Percentiles rank a stretch among this genome's conserved stretches.
Evolutionary conservation across 305 asterid species (phyloP).

Genomic region (Nicotiana rustica): DNA sequence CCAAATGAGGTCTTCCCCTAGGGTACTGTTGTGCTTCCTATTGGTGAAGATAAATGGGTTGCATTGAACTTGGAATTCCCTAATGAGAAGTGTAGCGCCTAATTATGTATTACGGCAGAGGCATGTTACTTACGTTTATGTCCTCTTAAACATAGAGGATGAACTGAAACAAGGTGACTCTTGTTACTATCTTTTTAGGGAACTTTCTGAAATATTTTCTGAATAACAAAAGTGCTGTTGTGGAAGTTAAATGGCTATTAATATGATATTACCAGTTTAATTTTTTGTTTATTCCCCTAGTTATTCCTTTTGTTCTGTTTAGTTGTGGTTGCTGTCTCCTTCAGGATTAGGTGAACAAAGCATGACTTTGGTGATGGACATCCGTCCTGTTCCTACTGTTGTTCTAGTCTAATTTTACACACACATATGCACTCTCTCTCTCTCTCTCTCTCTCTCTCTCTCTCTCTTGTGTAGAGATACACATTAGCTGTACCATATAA

Average conservation of each 20-base stretch:
- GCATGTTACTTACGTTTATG: conserved; percentile 19
- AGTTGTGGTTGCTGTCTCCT: too few relatives aligned
- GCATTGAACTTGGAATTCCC: conserved; percentile 52
- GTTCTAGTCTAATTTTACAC: too few relatives aligned
- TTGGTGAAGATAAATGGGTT: conserved; percentile 54
- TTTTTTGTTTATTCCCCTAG: neutral
- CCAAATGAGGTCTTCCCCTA: conserved; percentile 48
- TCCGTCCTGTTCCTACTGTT: too few relatives aligned
- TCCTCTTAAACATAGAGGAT: conserved; percentile 14
- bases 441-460: too few relatives aligned
- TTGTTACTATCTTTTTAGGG: neutral
- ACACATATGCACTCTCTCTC: too few relatives aligned
- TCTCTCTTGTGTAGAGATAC: too few relatives aligned
- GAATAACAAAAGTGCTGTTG: neutral
- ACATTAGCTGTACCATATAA: too few relatives aligned
- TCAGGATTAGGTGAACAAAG: too few relatives aligned
- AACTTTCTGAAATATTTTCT: neutral
- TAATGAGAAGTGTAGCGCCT: conserved; percentile 14
- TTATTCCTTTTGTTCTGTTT: neutral
- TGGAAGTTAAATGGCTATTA: neutral
- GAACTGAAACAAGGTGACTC: conserved; percentile 19
- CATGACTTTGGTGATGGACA: too few relatives aligned
- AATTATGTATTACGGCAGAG: neutral
- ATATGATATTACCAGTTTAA: neutral
- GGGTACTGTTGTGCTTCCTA: conserved; percentile 56